Evolutionary conservation across 768 basidiomycete genomes (phyloP).

Genomic region (Royoungia palumana): DNA sequence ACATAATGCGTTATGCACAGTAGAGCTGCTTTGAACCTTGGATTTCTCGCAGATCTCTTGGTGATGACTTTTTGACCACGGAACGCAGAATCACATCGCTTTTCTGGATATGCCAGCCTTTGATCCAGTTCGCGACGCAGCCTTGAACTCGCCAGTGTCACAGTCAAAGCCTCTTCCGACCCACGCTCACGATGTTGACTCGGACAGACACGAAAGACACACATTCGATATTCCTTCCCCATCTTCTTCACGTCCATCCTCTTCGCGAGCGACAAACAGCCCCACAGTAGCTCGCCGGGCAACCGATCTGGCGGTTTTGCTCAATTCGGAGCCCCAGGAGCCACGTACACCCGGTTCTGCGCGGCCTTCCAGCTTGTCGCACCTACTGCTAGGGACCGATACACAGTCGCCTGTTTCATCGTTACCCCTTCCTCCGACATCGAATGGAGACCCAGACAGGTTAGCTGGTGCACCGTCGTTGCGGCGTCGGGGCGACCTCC

Average conservation of each 20-base stretch:
- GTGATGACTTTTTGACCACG: conserved; percentile 15
- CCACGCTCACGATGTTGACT: conserved; percentile 25
- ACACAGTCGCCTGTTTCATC: conserved; percentile 22
- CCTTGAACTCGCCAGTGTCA: conserved; percentile 70
- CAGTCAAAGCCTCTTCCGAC: conserved; percentile 38
- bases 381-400: conserved; percentile 34
- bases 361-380: conserved; percentile 43
- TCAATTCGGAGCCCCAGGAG: conserved; percentile 57
- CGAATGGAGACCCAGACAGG: conserved; percentile 27
- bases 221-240: conserved; percentile 35
- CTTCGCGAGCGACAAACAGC: conserved; percentile 36
- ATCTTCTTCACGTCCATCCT: conserved; percentile 35
- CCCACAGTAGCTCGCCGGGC: conserved; percentile 58
- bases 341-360: conserved; percentile 35
- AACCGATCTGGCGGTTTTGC: conserved; percentile 73
- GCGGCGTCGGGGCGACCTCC: conserved; percentile 30
- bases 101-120: conserved; percentile 44
- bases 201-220: conserved; percentile 26
- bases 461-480: conserved; percentile 24
- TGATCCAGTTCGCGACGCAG: conserved; percentile 86
- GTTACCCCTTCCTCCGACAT: conserved; percentile 1
- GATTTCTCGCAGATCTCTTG: not conserved
- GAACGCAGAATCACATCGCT: not conserved
- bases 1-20: conserved; percentile 12
- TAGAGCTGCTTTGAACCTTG: too few species aligned